Percentiles rank a stretch among this genome's conserved stretches.
These are phyloP conservation scores for Capsicum rhomboideum DNA, from an alignment of 257 asterid genomes.

Conservation along the genomic window DNA sequence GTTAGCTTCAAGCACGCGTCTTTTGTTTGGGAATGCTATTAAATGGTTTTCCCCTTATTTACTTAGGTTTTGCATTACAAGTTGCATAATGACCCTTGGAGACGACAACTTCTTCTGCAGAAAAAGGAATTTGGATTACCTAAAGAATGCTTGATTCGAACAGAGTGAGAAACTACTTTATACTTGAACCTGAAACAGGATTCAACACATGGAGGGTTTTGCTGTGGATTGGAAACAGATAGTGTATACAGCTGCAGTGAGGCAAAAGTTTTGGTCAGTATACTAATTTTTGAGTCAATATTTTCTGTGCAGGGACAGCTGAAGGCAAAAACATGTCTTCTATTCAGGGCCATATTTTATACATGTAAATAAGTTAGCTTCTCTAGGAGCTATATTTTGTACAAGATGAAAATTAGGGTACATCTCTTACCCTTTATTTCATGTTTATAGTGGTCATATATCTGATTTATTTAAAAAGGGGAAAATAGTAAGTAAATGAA, in stretches of 20 bases:
- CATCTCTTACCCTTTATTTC: background rate
- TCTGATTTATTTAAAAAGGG: background rate
- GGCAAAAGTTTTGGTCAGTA: background rate
- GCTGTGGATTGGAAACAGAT: background rate
- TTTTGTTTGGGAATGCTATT: background rate
- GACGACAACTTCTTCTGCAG: constrained; percentile 24
- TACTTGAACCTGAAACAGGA: background rate
- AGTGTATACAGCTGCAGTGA: background rate
- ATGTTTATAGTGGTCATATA: background rate
- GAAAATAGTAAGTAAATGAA: background rate
- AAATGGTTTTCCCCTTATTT: background rate
- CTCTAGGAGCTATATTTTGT: background rate
- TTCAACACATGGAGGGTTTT: constrained; percentile 3
- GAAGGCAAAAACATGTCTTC: background rate
- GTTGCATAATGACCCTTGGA: constrained; percentile 86
- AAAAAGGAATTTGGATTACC: constrained; percentile 64
- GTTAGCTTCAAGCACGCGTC: background rate
- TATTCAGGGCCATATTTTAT: background rate
- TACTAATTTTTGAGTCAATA: background rate
- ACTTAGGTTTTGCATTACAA: constrained; percentile 79
- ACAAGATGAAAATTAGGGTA: background rate
- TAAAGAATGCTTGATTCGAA: constrained; percentile 43
- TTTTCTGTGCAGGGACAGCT: background rate
- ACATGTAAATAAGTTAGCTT: background rate
- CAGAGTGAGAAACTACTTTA: constrained; percentile 8